Evolutionary conservation across 495 filamentous ascomycete species (phyloP), one percentile per base, ranked within the genome.

Genomic region (Penicillium lividum): DNA sequence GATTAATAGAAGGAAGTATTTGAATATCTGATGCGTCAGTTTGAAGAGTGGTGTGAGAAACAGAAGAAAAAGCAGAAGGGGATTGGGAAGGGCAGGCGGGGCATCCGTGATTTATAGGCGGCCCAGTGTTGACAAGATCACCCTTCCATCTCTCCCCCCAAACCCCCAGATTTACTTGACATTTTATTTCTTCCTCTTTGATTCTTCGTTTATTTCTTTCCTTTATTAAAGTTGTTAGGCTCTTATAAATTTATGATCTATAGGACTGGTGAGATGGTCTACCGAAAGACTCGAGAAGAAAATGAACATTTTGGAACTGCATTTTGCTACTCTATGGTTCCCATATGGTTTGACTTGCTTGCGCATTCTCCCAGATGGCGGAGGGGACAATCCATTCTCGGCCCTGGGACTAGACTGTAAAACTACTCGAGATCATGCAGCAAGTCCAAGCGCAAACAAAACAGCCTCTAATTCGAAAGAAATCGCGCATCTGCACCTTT

Each of bases 41-140:
- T 30, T 58, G 38, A 62, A 45, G 55, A 47, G 61, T 33, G 50
- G 56, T 61, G 16, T 22, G 5, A 61, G 59, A 61, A 50, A 33
- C 49, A 48, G 47, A 56, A 54, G 60, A 66, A 57, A 57, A 60
- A 69, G 62, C 71, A 69, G 59, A 72, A 74, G 68, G 75, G 65
- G 67, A 22, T 22, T 61, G 73, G 67, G 68, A 71, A 72, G 66
- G 69, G 60, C 51, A 67, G 67, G 78, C 77, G 77, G 77, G 77
- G 78, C 76, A 77, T 71, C 69, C 69, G 75, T 61, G 73, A 71
- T 80, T 79, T 80, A 80, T 80, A 80, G 75, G 74, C 68, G 64
- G 68, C 74, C 74, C 62, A 68, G 67, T 73, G 72, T 74, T 75
- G 76, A 74, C 70, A 71, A 68, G 74, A 76, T 77, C 73, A 79